phyloP scores from a whole-genome alignment of 495 filamentous ascomycete species.

The Elasticomyces elasticus region DNA sequence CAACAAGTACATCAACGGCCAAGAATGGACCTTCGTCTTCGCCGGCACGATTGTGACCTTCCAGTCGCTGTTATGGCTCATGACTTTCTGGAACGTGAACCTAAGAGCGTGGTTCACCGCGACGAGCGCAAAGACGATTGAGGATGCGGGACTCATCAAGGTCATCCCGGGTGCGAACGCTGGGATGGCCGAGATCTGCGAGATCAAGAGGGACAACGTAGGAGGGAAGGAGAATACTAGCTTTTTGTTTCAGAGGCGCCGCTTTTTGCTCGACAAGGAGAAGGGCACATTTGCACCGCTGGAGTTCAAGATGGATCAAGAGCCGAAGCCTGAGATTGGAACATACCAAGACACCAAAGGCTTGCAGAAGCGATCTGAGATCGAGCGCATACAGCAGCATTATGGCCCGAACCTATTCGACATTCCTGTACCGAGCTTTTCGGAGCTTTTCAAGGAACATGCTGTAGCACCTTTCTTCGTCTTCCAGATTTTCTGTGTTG shows the following conservation, averaged over 20 bases:
- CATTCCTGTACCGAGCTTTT: slow-evolving; percentile 90
- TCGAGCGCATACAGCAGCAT: slow-evolving; percentile 71
- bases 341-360: slow-evolving; percentile 71
- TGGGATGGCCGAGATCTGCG: slow-evolving; percentile 79
- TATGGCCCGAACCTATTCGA: slow-evolving; percentile 97
- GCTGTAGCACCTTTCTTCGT: slow-evolving; percentile 98
- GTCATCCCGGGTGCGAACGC: slow-evolving; percentile 86
- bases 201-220: slow-evolving; percentile 61
- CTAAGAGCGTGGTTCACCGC: slow-evolving; percentile 74
- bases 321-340: slow-evolving; percentile 66
- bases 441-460: slow-evolving; percentile 95
- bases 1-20: slow-evolving; percentile 72
- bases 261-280: slow-evolving; percentile 73
- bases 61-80: slow-evolving; percentile 86
- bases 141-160: slow-evolving; percentile 81
- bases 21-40: slow-evolving; percentile 97
- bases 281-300: slow-evolving; percentile 66
- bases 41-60: slow-evolving; percentile 73
- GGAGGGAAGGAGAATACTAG: slow-evolving; percentile 66
- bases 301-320: slow-evolving; percentile 71
- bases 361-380: slow-evolving; percentile 57
- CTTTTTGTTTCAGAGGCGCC: slow-evolving; percentile 96
- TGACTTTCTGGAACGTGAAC: slow-evolving; percentile 93
- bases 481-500: slow-evolving; percentile 98
- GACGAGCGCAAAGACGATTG: slow-evolving; percentile 55